Evolutionary conservation across 1,284 basidiomycete genomes (phyloP).

Genomic region (Sporisorium scitamineum): DNA sequence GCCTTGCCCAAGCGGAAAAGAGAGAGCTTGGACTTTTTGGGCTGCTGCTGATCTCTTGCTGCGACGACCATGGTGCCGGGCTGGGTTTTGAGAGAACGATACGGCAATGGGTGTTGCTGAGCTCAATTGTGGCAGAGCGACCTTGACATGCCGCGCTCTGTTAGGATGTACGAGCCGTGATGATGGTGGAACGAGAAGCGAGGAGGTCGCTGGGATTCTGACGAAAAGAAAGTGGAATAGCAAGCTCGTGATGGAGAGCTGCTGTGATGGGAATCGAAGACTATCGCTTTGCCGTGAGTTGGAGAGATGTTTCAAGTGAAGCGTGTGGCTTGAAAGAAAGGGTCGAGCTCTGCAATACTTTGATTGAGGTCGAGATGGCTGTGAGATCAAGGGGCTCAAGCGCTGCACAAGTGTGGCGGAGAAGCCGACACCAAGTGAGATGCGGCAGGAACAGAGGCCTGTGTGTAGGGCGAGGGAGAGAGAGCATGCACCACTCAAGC

Average conservation of each 20-base stretch:
- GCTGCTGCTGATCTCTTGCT: conserved; percentile 9
- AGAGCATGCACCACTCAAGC: not conserved
- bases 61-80: conserved; percentile 35
- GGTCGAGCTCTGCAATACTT: not conserved
- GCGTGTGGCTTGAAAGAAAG: not conserved
- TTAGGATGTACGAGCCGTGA: not conserved
- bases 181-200: not conserved
- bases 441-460: not conserved
- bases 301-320: not conserved
- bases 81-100: not conserved
- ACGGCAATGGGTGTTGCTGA: not conserved
- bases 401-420: not conserved
- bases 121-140: not conserved
- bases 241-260: not conserved
- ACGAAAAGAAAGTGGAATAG: not conserved
- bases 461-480: not conserved
- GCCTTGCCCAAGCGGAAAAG: conserved; percentile 46
- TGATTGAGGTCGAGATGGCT: no score
- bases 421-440: no score
- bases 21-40: conserved; percentile 46
- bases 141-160: not conserved
- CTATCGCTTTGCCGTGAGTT: not conserved
- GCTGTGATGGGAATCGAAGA: not conserved
- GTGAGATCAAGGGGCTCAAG: not conserved
- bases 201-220: not conserved